Base-by-base conservation (phyloP, 1,284 basidiomycete genomes). In the Golubevia sp. region DNA sequence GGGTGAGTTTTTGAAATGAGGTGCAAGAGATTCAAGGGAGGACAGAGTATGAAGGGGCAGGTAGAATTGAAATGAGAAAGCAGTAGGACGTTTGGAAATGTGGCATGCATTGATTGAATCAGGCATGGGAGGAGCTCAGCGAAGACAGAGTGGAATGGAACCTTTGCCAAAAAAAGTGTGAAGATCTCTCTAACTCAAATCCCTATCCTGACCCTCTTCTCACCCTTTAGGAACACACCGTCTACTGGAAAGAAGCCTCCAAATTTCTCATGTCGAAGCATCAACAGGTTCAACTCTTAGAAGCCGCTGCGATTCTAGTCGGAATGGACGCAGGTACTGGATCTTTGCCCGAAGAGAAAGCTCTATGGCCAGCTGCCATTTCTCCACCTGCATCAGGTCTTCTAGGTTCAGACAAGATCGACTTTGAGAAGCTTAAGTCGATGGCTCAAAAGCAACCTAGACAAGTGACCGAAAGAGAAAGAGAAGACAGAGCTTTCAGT, bases 221-320 rank as follows among this genome's bases (percentile, higher is more conserved):
- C 18, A 49, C 48, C n/a, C 48, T 49, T 26, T 44, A 63, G 61
- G 95, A 98, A 83, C 94, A 98, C 79, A 93, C 92, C 26, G 92
- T 93, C 44, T 94, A 97, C 82, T 99, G 96, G 96, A 92, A 92
- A 57, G 93, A 95, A 85, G 93, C 94, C 0, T 93, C 92, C 73
- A 95, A 96, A 85, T 91, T 96, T 77, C 89, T 95, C 61, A 87
- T 97, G 74, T 92, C 91, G 85, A 99, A 98, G 86, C 96, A 99
- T 83, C 95, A 98, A 82, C 96, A 98, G 79, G 96, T 99, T 1
- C 96, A 98, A 82, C 86, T 98, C 62, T 90, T 99, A 57, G 96
- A 98, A 87, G 96, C 95, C 4, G 96, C 96, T 0, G 93, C 96
- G 5, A 98, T 99, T 68, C 88, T 99, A 50, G 84, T 89, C 0